phyloP scores from a whole-genome alignment of 768 basidiomycete genomes.

The Panellus pusillus region DNA sequence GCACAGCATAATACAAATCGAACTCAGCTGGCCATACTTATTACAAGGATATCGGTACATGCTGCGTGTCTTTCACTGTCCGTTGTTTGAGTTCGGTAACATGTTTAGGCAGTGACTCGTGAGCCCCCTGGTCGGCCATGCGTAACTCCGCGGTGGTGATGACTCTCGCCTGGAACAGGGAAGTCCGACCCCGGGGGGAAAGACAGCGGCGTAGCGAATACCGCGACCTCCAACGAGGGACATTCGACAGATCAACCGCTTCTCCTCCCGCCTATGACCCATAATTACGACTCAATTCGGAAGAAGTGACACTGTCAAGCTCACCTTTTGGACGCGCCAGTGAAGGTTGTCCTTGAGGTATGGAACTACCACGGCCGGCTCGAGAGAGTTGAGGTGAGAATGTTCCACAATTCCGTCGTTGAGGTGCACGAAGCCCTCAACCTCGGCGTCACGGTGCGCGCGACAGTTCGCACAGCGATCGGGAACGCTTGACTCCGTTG shows the following conservation, averaged over 20 bases:
- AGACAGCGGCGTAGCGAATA: conserved; percentile 29
- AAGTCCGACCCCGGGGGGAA: conserved; percentile 29
- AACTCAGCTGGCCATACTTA: no score
- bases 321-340: conserved; percentile 44
- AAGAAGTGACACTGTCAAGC: neutral
- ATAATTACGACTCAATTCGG: neutral
- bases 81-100: no score
- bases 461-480: conserved; percentile 43
- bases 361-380: conserved; percentile 39
- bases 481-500: conserved; percentile 21
- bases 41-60: no score
- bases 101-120: neutral
- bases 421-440: conserved; percentile 48
- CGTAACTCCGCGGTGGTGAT: conserved; percentile 16
- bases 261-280: conserved; percentile 7
- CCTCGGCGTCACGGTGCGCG: conserved; percentile 28
- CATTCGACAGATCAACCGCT: conserved; percentile 1
- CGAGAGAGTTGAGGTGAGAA: conserved; percentile 32
- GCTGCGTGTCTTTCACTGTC: no score
- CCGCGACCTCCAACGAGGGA: conserved; percentile 31
- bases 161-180: conserved; percentile 21
- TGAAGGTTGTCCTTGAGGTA: conserved; percentile 41
- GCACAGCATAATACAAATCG: no score
- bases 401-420: conserved; percentile 33
- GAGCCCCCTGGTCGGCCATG: conserved; percentile 26